A percentile compares a stretch with the other conserved stretches of the same genome.
Evolutionary conservation across 2,329 filamentous ascomycete genomes (phyloP).

Genomic region (Pseudogymnoascus sp.): DNA sequence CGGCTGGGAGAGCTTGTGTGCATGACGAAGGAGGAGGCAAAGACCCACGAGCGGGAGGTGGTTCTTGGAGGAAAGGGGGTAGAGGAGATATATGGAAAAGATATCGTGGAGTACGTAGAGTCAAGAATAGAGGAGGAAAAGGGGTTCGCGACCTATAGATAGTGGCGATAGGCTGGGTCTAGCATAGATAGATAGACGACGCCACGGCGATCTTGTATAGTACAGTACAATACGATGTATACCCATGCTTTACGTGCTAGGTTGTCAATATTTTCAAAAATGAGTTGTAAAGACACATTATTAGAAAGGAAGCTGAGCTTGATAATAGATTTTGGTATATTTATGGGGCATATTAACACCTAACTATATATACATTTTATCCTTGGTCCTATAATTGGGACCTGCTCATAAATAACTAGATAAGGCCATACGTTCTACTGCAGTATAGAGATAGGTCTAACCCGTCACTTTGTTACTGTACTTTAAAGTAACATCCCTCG

Average conservation of each 20-base stretch:
- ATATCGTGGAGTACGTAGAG: conserved; percentile 60
- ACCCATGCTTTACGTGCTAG: neutral
- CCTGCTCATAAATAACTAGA: too few species aligned
- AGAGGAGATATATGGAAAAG: conserved; percentile 66
- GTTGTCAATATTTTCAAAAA: neutral
- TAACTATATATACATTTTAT: too few species aligned
- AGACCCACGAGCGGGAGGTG: conserved; percentile 70
- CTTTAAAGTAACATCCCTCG: neutral
- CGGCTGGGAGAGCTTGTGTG: conserved; percentile 66
- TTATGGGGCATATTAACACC: too few species aligned
- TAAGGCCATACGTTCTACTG: too few species aligned
- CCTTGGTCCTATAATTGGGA: too few species aligned
- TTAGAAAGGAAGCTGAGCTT: too few species aligned
- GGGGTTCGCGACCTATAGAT: conserved; percentile 1
- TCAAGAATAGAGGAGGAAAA: conserved; percentile 58
- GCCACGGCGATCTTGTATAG: neutral
- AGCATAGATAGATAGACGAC: neutral
- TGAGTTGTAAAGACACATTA: neutral
- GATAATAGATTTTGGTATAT: too few species aligned
- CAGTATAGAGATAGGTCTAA: too few species aligned
- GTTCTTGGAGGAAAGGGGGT: conserved; percentile 58
- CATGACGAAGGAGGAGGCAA: conserved; percentile 88
- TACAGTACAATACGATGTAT: neutral
- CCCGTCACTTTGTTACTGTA: too few species aligned
- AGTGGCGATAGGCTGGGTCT: neutral